phyloP scores from a whole-genome alignment of 495 filamentous ascomycete species.

The Penicillium ucsense region DNA sequence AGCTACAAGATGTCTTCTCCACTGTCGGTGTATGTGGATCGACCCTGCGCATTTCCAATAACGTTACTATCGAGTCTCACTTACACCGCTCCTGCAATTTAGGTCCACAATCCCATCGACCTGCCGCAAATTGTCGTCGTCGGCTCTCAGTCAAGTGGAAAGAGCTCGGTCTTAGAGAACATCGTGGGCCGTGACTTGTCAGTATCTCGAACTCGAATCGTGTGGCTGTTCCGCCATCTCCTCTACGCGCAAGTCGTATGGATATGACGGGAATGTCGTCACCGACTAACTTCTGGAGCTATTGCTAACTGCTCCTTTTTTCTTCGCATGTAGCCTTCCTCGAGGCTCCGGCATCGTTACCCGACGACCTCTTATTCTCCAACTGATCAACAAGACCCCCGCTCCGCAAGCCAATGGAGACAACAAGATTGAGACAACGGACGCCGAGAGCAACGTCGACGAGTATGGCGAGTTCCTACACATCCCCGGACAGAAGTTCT shows the following conservation, averaged over 20 bases:
- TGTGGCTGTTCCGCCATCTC: background rate
- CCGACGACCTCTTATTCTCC: conserved; percentile 87
- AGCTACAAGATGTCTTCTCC: conserved; percentile 98
- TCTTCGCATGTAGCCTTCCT: conserved; percentile 56
- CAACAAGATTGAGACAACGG: conserved; percentile 54
- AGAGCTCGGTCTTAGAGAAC: conserved; percentile 99
- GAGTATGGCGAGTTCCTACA: conserved; percentile 99
- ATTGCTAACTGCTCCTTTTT: conserved; percentile 19
- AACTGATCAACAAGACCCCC: conserved; percentile 84
- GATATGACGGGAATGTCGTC: background rate
- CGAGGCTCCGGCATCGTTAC: conserved; percentile 98
- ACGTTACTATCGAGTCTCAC: conserved; percentile 8
- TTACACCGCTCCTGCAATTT: conserved; percentile 25
- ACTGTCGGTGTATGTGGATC: conserved; percentile 79
- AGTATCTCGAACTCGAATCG: background rate
- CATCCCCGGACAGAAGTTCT: conserved; percentile 96
- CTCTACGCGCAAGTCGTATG: background rate
- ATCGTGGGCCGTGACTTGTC: conserved; percentile 98
- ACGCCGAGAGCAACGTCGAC: conserved; percentile 81
- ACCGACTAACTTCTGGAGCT: background rate
- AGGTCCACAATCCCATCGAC: conserved; percentile 98
- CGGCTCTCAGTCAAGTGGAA: conserved; percentile 97
- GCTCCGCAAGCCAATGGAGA: conserved; percentile 64
- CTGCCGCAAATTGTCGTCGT: conserved; percentile 98
- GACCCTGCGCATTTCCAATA: background rate